Conservation (phyloP, 352 stramenopile species). For the Phytophthora capsici region DNA sequence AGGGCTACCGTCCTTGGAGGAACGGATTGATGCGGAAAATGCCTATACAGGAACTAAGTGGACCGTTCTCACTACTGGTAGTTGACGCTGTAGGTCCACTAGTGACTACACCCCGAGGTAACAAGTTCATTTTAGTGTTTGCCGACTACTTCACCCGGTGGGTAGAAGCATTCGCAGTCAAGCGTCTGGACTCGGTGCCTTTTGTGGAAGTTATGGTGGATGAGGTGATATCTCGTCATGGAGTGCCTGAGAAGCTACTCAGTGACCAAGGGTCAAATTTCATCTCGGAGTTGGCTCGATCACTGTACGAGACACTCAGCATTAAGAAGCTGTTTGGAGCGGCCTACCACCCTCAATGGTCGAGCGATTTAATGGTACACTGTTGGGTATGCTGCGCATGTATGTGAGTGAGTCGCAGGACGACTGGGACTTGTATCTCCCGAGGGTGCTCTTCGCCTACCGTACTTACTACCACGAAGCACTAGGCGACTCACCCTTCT, state of each 20-base stretch:
- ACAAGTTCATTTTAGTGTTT: too few relatives aligned
- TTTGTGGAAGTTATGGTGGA: too few relatives aligned
- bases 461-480: constrained; percentile 5
- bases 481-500: constrained; percentile 4
- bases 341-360: constrained; percentile 7
- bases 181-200: too few relatives aligned
- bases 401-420: constrained; percentile 10
- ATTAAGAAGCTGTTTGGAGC: constrained; percentile 8
- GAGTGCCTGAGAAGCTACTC: not conserved
- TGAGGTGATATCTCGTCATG: not conserved
- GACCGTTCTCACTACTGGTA: constrained; percentile 14
- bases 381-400: constrained; percentile 5
- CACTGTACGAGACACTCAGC: constrained; percentile 8
- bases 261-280: constrained; percentile 12
- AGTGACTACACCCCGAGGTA: not conserved
- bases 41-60: constrained; percentile 1
- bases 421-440: constrained; percentile 5
- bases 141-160: too few relatives aligned
- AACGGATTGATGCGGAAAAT: constrained; percentile 9
- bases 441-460: constrained; percentile 5
- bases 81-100: constrained; percentile 6
- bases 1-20: constrained; percentile 8
- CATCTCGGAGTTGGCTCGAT: not conserved
- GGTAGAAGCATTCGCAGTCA: too few relatives aligned
- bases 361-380: not conserved